Base-by-base conservation (phyloP, 108 stramenopile species). In the Hondaea fermentalgiana region DNA sequence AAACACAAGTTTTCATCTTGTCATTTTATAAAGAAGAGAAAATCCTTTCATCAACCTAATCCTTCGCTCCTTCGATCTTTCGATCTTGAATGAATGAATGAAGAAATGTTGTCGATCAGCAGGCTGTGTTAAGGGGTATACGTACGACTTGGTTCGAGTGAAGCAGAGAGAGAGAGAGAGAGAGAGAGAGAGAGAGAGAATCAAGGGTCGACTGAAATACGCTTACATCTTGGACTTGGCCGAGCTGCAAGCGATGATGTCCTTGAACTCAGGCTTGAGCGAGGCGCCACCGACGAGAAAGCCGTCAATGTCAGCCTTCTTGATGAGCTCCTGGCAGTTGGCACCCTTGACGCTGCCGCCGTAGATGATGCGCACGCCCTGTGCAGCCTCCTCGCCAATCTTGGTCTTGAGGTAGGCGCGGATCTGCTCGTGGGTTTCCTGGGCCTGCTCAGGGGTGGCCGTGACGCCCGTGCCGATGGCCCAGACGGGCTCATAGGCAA, bases 391-490 rank as follows among this genome's bases (percentile, higher is more conserved):
- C 10, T 89, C 91, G 5, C 95, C 94, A 19, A 98, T 96, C 90
- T 98, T 97, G 53, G 96, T 93, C 21, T 93, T 57, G 35, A 99
- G 89, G 96, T 96, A 99, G 47, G 92, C 88, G 69, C 99, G 98
- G 90, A 99, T 99, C 29, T 91, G 90, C 45, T 92, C 93, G 92
- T 99, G 98, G 28, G 98, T 98, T 76, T 99, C 99, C 91, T 99
- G 98, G 4, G 99, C 99, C 97, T 99, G 98, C 90, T 98, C 98
- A 10, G 99, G 98, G 10, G 98, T 97, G 72, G 99, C 99, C n/a
- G 98, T 98, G 58, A 97, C 94, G 35, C 99, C 99, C 45, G 99
- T 99, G 89, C 98, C 98, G 89, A 98, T 98, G 72, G 98, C 97
- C 97, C 97, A 97, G 5, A 97, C 96, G 47, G 96, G 96, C 92